phyloP scores from a whole-genome alignment of 805 yeast species.

The Suhomyces emberorum region DNA sequence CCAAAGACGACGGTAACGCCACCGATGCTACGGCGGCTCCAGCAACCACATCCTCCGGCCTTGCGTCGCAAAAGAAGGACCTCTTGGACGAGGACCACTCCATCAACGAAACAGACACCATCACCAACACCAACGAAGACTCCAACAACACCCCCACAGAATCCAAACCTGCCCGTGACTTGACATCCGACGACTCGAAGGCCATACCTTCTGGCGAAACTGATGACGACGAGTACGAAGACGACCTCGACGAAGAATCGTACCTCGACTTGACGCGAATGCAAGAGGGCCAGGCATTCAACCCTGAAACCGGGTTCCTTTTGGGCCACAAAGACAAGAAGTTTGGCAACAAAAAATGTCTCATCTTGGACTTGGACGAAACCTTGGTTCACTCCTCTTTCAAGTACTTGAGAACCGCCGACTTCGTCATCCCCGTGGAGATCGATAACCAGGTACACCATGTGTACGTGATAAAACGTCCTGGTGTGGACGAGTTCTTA shows the following conservation, averaged over 20 bases:
- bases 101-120: slow-evolving; percentile 40
- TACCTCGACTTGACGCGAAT: slow-evolving; percentile 58
- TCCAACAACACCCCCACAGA: slow-evolving; percentile 9
- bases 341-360: slow-evolving; percentile 70
- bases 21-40: background rate
- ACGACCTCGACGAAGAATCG: slow-evolving; percentile 18
- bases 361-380: slow-evolving; percentile 90
- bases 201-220: background rate
- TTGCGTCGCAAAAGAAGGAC: slow-evolving; percentile 18
- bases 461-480: slow-evolving; percentile 94
- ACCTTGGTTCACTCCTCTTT: slow-evolving; percentile 95
- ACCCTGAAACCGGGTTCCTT: slow-evolving; percentile 60
- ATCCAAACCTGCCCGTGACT: slow-evolving; percentile 1
- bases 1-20: background rate
- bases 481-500: slow-evolving; percentile 95
- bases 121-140: slow-evolving; percentile 35
- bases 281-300: slow-evolving; percentile 69
- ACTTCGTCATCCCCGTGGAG: slow-evolving; percentile 96
- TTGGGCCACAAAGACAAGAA: slow-evolving; percentile 51
- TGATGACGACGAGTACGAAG: slow-evolving; percentile 22
- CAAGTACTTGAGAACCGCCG: slow-evolving; percentile 87
- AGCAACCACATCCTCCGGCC: background rate
- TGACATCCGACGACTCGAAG: slow-evolving; percentile 1
- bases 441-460: slow-evolving; percentile 90
- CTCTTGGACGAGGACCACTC: slow-evolving; percentile 37